Percentiles rank a stretch among this genome's conserved stretches.
Evolutionary conservation across 148 eudicot genomes (phyloP).

Genomic region (Camellia sinensis): DNA sequence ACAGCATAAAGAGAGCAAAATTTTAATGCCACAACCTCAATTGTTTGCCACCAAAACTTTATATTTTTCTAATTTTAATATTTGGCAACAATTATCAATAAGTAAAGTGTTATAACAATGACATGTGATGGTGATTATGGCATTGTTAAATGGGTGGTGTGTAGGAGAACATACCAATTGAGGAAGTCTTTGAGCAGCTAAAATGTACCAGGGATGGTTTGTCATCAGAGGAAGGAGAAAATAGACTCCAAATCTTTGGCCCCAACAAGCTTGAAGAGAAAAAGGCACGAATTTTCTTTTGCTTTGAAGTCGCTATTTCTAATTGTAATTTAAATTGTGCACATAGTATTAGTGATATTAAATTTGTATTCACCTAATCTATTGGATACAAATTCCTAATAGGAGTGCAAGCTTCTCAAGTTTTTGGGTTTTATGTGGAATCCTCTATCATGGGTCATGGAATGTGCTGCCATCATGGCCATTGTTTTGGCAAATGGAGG

Average conservation of each 20-base stretch:
- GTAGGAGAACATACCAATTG: constrained; percentile 38
- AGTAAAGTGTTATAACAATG: too few species aligned
- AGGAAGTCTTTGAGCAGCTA: constrained; percentile 37
- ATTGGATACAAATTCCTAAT: neutral
- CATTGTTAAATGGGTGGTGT: neutral
- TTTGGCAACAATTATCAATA: too few species aligned
- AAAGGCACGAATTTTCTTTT: constrained; percentile 17
- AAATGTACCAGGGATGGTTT: constrained; percentile 40
- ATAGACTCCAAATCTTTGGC: constrained; percentile 39
- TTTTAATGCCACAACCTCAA: too few species aligned
- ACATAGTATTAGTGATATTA: neutral
- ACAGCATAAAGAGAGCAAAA: too few species aligned
- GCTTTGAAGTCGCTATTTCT: neutral
- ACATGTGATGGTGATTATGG: too few species aligned
- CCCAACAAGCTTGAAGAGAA: constrained; percentile 46
- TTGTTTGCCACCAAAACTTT: too few species aligned
- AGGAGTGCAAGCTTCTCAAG: constrained; percentile 39
- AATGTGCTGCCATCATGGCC: constrained; percentile 45
- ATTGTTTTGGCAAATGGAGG: constrained; percentile 41
- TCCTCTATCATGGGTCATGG: constrained; percentile 54
- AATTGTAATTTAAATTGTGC: neutral
- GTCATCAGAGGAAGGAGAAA: constrained; percentile 33
- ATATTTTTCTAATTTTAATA: too few species aligned
- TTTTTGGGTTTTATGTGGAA: constrained; percentile 55
- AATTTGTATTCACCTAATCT: neutral